These are phyloP conservation scores for Cairneyella variabilis DNA, from an alignment of 495 filamentous ascomycete genomes.

Conservation along the genomic window DNA sequence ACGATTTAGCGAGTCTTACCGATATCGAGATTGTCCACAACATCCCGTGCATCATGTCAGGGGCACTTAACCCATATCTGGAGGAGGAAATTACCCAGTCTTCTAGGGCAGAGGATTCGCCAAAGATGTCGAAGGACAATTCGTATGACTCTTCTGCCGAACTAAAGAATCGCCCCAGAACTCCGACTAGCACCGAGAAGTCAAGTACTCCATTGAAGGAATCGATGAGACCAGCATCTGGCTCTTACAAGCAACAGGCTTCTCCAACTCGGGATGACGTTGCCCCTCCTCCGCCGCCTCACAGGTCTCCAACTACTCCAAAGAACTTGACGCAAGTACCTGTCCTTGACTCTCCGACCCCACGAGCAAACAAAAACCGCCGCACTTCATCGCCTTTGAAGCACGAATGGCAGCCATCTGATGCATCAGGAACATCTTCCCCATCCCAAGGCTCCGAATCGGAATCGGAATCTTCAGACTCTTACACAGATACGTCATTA, in stretches of 20 bases:
- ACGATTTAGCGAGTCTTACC: too few relatives aligned
- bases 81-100: neutral
- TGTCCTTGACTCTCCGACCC: slow-evolving; percentile 39
- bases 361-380: slow-evolving; percentile 50
- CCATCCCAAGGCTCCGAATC: slow-evolving; percentile 38
- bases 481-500: slow-evolving; percentile 39
- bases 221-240: slow-evolving; percentile 13
- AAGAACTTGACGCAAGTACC: slow-evolving; percentile 42
- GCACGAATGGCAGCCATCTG: slow-evolving; percentile 95
- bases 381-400: slow-evolving; percentile 92
- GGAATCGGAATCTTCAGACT: slow-evolving; percentile 29
- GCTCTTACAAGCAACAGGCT: slow-evolving; percentile 33
- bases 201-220: slow-evolving; percentile 14
- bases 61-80: neutral
- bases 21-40: too few relatives aligned
- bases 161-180: neutral
- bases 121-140: too few relatives aligned
- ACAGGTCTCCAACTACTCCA: slow-evolving; percentile 40
- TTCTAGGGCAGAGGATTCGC: too few relatives aligned
- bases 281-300: slow-evolving; percentile 40
- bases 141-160: neutral
- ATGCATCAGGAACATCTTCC: slow-evolving; percentile 49
- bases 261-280: slow-evolving; percentile 24
- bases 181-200: neutral
- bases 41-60: neutral